Evolutionary conservation across 2,329 filamentous ascomycete genomes (phyloP).

Genomic region (Thelonectria rubi): DNA sequence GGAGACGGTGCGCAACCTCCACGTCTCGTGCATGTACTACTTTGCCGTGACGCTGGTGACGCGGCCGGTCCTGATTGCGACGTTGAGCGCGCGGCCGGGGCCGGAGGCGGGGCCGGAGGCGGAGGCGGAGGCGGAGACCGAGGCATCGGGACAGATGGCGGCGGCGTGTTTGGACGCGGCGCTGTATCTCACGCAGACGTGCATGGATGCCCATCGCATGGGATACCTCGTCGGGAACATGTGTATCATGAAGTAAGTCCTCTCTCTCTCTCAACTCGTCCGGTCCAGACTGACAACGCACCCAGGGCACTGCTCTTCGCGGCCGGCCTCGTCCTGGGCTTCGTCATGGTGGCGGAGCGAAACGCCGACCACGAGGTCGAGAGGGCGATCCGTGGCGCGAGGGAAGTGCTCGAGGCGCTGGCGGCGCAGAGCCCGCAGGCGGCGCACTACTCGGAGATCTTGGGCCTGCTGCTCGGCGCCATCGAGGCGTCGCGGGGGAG

Average conservation of each 20-base stretch:
- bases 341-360: constrained; percentile 62
- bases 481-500: constrained; percentile 43
- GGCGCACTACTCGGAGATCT: constrained; percentile 65
- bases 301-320: constrained; percentile 63
- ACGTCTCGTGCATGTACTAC: constrained; percentile 67
- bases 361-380: constrained; percentile 55
- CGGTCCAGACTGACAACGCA: background rate
- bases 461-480: constrained; percentile 57
- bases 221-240: constrained; percentile 61
- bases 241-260: constrained; percentile 65
- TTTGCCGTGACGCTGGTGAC: constrained; percentile 67
- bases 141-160: constrained; percentile 51
- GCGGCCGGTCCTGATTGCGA: constrained; percentile 62
- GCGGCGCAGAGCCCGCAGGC: constrained; percentile 63
- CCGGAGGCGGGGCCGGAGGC: constrained; percentile 27
- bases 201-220: constrained; percentile 56
- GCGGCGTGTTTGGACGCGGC: constrained; percentile 65
- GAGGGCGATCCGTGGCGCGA: constrained; percentile 59
- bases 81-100: constrained; percentile 51
- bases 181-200: constrained; percentile 64
- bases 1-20: constrained; percentile 58
- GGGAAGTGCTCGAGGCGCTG: constrained; percentile 59
- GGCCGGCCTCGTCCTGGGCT: constrained; percentile 64
- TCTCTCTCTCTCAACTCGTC: accelerated
- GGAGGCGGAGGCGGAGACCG: constrained; percentile 32